Evolutionary conservation across 805 yeast genomes (phyloP), one percentile per base, ranked within the genome.

Genomic region (Vanderwaltozyma tropicalis): DNA sequence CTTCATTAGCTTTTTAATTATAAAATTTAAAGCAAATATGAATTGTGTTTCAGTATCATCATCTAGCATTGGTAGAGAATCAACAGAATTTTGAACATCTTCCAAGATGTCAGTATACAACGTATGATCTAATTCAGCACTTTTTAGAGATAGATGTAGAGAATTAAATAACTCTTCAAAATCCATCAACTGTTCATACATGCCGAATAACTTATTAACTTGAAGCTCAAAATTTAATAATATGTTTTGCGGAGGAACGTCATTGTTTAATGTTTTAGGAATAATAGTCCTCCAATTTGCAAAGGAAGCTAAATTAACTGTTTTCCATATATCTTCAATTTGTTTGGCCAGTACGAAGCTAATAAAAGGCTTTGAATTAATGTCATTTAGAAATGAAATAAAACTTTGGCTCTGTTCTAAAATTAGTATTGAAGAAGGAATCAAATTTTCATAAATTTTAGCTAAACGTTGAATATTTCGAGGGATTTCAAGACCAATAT

Each of bases 401-500:
- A 78, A 61, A 1, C 67, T 57, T 7, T 54, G 52, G 3, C 80
- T 36, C 7, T 74, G 67, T 40, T 81, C 88, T 5, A 59, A 53
- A 7, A 85, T 42, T 9, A 69, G 62, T 4, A 68, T 59, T 0
- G 82, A 79, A 43, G 69, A 68, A 0, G 88, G 85, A 35, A 76
- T 69, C 0, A 80, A 49, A 22, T 66, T 60, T 39, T 71, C 64
- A 2, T 78, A 63, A 22, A 66, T 69, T 31, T 73, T 66, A 1
- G 84, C 66, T 20, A 63, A 66, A 2, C 69, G 49, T 12, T 62
- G 43, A 2, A 81, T 42, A 5, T 65, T 48, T 19, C 71, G 70
- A 0, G 95, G 89, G 0, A 85, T 57, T 8, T 69, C 71, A 48
- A 67, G 73, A 0, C 73, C 77, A 43, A 76, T 54, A 42, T 66